Base-by-base conservation (phyloP, 805 yeast genomes). In the Ogataea nitratoaversa region DNA sequence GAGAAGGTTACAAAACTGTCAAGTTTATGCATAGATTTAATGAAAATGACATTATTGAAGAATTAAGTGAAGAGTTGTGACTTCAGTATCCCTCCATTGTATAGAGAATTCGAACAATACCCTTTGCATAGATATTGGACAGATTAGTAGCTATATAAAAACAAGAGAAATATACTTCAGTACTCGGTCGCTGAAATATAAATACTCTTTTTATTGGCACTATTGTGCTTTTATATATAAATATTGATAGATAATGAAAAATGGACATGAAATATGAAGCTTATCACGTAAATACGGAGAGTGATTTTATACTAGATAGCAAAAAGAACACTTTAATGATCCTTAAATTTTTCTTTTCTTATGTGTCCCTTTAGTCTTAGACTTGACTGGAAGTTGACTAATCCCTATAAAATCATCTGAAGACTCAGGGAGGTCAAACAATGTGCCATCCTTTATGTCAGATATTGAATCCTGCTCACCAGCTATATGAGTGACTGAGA, bases 1-100 rank as follows among this genome's bases (percentile, higher is more conserved):
- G 79, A 42, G 72, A 71, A 37, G 53, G 53, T 3, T 63, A 53
- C 25, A 67, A 72, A 34, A 71, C 80, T 2, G 70, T 72, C 5
- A 79, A 78, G 51, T 77, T 79, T 54, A 82, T 84, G 83, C 91
- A 84, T 60, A 70, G 77, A 40, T 71, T 84, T 41, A 65, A 78
- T 40, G 70, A 71, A 33, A 74, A 72, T 4, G 79, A 79, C 42
- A 56, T 83, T 4, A 47, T 70, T 12, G 78, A 74, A 17, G 84
- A 76, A 48, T 65, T 82, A 19, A 56, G 53, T 23, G 68, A 68
- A 47, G 60, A 62, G 32, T 28, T 62, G 41, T 61, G 38, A 42
- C n/a, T n/a, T n/a, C n/a, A n/a, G n/a, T n/a, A n/a, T n/a, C n/a
- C n/a, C n/a, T n/a, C n/a, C n/a, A n/a, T n/a, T n/a, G n/a, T n/a